A percentile compares a stretch with the other conserved stretches of the same genome.
phyloP scores from a whole-genome alignment of 2,329 filamentous ascomycete genomes.

The Microsporum ferrugineum region DNA sequence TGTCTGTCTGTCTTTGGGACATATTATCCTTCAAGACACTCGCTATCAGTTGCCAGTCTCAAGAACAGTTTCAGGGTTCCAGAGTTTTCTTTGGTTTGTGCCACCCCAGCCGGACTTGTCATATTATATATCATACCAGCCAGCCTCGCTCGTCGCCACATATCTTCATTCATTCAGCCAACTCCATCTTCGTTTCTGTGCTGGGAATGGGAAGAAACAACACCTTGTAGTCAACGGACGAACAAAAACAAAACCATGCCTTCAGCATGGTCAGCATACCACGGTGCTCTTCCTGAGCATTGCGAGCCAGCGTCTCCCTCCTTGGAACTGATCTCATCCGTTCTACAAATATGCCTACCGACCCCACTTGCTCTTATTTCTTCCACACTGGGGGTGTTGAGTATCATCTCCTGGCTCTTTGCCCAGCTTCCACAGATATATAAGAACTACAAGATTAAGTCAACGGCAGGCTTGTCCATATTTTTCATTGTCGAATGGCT shows the following conservation, averaged over 20 bases:
- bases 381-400: conserved; percentile 48
- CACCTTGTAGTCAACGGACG: background rate
- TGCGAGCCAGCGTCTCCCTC: conserved; percentile 51
- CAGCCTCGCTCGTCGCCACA: background rate
- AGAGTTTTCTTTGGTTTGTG: background rate
- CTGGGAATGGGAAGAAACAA: background rate
- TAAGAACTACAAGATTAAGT: conserved; percentile 54
- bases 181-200: background rate
- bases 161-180: background rate
- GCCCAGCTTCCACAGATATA: conserved; percentile 59
- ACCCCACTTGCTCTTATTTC: conserved; percentile 53
- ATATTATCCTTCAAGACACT: background rate
- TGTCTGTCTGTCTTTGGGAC: background rate
- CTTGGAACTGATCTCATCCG: conserved; percentile 45
- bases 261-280: conserved; percentile 20
- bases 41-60: background rate
- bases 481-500: conserved; percentile 58
- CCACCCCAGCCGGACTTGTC: background rate
- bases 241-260: conserved; percentile 18
- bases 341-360: conserved; percentile 52
- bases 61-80: background rate
- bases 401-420: conserved; percentile 57
- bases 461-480: conserved; percentile 53
- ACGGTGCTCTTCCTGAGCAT: conserved; percentile 41
- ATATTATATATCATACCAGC: background rate